Evolutionary conservation across 768 basidiomycete genomes (phyloP).

Genomic region (Termitomyces bulborhizus): DNA sequence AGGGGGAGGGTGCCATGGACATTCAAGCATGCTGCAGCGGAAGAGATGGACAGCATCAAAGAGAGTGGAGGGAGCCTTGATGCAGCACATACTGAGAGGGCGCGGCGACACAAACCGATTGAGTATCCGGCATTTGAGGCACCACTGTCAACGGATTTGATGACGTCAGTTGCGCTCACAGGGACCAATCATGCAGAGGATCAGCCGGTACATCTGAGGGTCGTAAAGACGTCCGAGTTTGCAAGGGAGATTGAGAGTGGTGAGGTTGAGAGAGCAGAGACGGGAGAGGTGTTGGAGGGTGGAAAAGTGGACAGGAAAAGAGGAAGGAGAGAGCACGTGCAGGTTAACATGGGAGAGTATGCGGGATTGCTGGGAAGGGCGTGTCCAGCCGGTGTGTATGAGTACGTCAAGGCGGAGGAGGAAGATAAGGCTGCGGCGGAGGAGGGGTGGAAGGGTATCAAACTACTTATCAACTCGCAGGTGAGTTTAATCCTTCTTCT

Average conservation of each 20-base stretch:
- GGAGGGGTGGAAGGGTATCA: conserved; percentile 73
- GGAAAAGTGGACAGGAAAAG: conserved; percentile 34
- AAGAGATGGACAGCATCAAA: conserved; percentile 19
- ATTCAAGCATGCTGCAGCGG: conserved; percentile 55
- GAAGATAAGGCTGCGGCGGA: conserved; percentile 19
- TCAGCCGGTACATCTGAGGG: conserved; percentile 83
- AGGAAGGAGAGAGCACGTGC: conserved; percentile 59
- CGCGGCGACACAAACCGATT: conserved; percentile 64
- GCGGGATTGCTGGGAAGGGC: conserved; percentile 85
- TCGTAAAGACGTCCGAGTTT: conserved; percentile 35
- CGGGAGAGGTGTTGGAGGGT: conserved; percentile 17
- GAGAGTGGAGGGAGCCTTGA: conserved; percentile 38
- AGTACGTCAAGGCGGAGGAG: conserved; percentile 78
- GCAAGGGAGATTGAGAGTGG: conserved; percentile 17
- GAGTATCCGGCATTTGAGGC: conserved; percentile 84
- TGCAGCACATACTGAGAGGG: conserved; percentile 64
- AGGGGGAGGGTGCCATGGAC: conserved; percentile 92
- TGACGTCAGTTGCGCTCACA: conserved; percentile 86
- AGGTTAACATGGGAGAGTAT: conserved; percentile 69
- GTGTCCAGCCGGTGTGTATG: conserved; percentile 95
- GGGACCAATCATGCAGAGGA: conserved; percentile 98
- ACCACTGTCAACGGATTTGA: conserved; percentile 86
- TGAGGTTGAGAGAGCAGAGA: conserved; percentile 15
- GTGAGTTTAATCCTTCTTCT: conserved; percentile 31
- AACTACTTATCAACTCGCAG: conserved; percentile 95